A percentile compares a stretch with the other conserved stretches of the same genome.
phyloP scores from a whole-genome alignment of 345 rosid genomes.

The Mallotus nudiflorus region DNA sequence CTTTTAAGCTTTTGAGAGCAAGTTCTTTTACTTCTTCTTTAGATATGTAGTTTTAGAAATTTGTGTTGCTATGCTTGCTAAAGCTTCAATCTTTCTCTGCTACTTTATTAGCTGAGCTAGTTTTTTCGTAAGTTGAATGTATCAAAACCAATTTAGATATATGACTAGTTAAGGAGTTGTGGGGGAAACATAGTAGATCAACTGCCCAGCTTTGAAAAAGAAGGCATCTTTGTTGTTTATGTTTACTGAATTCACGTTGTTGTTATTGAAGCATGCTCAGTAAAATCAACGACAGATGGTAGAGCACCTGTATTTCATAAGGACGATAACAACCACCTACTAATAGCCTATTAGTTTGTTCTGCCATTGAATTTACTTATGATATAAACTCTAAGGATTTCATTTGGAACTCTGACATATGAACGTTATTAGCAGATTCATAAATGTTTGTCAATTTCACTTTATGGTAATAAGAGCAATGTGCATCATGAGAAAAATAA shows the following conservation, averaged over 20 bases:
- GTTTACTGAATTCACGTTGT: background rate
- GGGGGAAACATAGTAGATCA: background rate
- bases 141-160: background rate
- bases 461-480: background rate
- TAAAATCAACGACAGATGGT: background rate
- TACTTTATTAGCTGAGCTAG: background rate
- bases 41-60: background rate
- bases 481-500: background rate
- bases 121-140: too few relatives aligned
- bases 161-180: background rate
- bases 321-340: too few relatives aligned
- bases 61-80: slow-evolving; percentile 1
- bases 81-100: background rate
- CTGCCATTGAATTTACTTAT: slow-evolving; percentile 4
- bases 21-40: background rate
- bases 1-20: background rate
- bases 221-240: background rate
- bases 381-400: background rate
- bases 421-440: background rate
- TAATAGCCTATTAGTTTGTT: background rate
- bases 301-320: too few relatives aligned
- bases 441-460: background rate
- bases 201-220: background rate
- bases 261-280: slow-evolving; percentile 5
- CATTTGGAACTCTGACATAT: background rate